Evolutionary conservation across 75 land plant species (phyloP).

Genomic region (Sequoiadendron giganteum): DNA sequence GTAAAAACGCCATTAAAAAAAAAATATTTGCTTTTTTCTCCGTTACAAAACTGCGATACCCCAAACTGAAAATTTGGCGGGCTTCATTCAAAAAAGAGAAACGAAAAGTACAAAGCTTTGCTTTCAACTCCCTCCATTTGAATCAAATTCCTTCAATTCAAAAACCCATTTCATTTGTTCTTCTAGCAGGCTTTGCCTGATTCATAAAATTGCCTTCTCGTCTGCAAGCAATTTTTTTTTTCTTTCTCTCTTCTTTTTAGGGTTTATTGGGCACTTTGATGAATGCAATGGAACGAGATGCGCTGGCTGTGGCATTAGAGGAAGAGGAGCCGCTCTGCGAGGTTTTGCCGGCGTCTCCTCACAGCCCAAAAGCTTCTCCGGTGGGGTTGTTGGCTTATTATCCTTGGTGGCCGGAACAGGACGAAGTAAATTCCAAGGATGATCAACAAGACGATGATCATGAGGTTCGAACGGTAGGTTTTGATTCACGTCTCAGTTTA

Average conservation of each 20-base stretch:
- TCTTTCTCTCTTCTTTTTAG: too few species aligned
- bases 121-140: background rate
- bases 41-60: background rate
- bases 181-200: background rate
- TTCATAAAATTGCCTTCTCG: background rate
- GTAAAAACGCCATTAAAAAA: too few species aligned
- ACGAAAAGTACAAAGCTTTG: background rate
- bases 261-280: too few species aligned
- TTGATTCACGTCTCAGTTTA: background rate
- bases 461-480: background rate
- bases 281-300: background rate
- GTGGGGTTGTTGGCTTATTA: background rate
- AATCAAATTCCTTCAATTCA: background rate
- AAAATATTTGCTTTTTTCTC: background rate
- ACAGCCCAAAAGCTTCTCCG: background rate
- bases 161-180: background rate
- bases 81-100: background rate
- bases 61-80: constrained; percentile 5
- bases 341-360: background rate
- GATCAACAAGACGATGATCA: background rate
- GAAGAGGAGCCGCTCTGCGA: background rate
- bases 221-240: background rate
- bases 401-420: background rate
- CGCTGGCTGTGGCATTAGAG: background rate
- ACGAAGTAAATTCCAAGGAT: background rate